Conservation (phyloP, 768 basidiomycete genomes). For the Naganishia randhawae region DNA sequence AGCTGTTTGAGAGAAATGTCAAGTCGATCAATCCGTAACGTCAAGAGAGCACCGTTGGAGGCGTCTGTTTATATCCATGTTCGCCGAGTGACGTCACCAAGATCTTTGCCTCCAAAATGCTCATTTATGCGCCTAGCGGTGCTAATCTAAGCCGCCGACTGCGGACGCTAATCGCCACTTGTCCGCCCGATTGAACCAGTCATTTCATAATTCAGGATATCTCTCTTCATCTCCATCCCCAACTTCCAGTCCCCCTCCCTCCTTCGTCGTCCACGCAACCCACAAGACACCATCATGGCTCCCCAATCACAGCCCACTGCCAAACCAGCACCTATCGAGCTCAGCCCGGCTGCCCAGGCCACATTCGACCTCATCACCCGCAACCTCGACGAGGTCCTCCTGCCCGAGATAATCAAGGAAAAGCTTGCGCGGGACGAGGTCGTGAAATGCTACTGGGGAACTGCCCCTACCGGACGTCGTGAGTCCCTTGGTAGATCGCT, state of each 20-base stretch:
- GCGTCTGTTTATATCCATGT: no score
- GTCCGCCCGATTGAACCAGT: no score
- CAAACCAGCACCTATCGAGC: slow-evolving; percentile 33
- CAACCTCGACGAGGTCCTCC: slow-evolving; percentile 79
- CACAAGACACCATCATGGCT: background rate
- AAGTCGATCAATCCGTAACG: no score
- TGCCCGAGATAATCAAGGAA: slow-evolving; percentile 74
- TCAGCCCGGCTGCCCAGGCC: slow-evolving; percentile 43
- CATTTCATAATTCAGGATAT: no score
- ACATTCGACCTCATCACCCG: slow-evolving; percentile 77
- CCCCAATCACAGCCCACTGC: background rate
- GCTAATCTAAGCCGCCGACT: no score
- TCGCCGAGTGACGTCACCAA: no score
- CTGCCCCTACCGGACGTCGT: slow-evolving; percentile 92
- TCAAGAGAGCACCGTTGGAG: no score
- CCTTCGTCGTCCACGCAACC: slow-evolving; percentile 2
- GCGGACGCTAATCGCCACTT: no score
- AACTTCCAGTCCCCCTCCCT: background rate
- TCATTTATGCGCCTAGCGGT: no score
- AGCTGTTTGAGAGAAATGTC: no score
- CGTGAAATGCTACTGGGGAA: slow-evolving; percentile 89
- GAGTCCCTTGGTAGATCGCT: slow-evolving; percentile 52
- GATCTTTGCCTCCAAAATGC: no score
- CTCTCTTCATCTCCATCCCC: background rate
- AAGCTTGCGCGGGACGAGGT: slow-evolving; percentile 71